Percentiles rank a stretch among this genome's conserved stretches.
These are phyloP conservation scores for Kuraishia hungarica DNA, from an alignment of 805 yeast species.

Conservation along the genomic window DNA sequence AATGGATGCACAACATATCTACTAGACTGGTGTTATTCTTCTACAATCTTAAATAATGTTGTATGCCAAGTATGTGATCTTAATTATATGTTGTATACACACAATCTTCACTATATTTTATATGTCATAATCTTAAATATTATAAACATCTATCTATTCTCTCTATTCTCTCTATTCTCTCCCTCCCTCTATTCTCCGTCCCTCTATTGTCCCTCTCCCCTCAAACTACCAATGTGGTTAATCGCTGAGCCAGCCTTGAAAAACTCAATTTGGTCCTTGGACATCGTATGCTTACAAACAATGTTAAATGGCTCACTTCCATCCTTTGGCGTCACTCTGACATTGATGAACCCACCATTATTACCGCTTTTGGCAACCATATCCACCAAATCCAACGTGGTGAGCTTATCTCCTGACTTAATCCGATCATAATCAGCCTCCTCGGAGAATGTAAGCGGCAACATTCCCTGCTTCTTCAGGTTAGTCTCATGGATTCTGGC, in stretches of 20 bases:
- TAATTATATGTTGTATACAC: too few species aligned
- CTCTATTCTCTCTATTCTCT: too few species aligned
- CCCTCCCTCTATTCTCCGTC: too few species aligned
- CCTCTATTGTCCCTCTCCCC: constrained; percentile 4
- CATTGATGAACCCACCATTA: constrained; percentile 73
- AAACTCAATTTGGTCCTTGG: constrained; percentile 89
- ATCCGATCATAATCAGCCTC: constrained; percentile 83
- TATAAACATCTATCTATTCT: too few species aligned
- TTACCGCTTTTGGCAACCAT: constrained; percentile 76
- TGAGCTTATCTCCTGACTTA: constrained; percentile 67
- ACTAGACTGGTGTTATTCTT: too few species aligned
- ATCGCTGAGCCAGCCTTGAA: constrained; percentile 98
- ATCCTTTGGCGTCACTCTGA: constrained; percentile 65
- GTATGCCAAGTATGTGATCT: too few species aligned
- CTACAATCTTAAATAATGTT: too few species aligned
- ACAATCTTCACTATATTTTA: too few species aligned
- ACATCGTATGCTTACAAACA: constrained; percentile 90
- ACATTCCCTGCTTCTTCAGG: constrained; percentile 95
- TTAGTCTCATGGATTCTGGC: constrained; percentile 98
- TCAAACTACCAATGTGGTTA: constrained; percentile 54
- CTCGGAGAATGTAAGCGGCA: constrained; percentile 87
- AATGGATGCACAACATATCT: too few species aligned
- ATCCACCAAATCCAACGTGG: constrained; percentile 66
- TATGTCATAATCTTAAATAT: too few species aligned
- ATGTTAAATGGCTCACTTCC: constrained; percentile 61